Evolutionary conservation across 441 rosid species (phyloP).

Genomic region (Dalechampia spathulata): DNA sequence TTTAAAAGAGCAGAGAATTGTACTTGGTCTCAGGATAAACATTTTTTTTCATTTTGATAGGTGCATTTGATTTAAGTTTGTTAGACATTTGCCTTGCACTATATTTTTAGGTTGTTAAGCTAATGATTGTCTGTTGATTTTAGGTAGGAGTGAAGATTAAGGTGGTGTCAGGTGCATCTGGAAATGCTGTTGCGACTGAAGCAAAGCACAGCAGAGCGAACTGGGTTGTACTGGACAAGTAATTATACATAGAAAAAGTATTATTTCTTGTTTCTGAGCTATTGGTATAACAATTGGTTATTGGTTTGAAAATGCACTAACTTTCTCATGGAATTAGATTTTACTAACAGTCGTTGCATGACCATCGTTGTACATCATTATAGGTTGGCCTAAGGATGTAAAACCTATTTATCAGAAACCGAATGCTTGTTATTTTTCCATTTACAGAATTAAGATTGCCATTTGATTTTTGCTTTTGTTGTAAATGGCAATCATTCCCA

Average conservation of each 20-base stretch:
- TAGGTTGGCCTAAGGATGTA: neutral
- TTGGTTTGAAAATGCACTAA: neutral
- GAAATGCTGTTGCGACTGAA: conserved; percentile 52
- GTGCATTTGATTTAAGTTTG: too few species aligned
- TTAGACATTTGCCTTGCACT: too few species aligned
- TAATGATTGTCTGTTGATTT: conserved; percentile 8
- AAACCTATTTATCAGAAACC: neutral
- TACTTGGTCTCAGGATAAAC: too few species aligned
- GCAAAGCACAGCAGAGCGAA: conserved; percentile 47
- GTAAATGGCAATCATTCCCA: too few species aligned
- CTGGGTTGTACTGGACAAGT: conserved; percentile 86
- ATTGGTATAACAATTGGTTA: conserved; percentile 15
- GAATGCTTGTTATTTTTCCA: neutral
- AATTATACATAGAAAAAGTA: conserved; percentile 48
- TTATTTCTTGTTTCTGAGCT: conserved; percentile 49
- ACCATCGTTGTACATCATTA: neutral
- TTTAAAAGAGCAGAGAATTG: too few species aligned
- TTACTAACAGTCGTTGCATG: neutral
- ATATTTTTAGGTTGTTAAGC: neutral
- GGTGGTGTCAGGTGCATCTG: conserved; percentile 47
- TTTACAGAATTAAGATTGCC: neutral
- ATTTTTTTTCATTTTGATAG: too few species aligned
- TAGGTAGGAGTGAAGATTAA: conserved; percentile 64
- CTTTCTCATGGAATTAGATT: neutral
- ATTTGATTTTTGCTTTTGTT: neutral